Base-by-base conservation (phyloP, 2,329 filamentous ascomycete species). In the Cordyceps javanica region DNA sequence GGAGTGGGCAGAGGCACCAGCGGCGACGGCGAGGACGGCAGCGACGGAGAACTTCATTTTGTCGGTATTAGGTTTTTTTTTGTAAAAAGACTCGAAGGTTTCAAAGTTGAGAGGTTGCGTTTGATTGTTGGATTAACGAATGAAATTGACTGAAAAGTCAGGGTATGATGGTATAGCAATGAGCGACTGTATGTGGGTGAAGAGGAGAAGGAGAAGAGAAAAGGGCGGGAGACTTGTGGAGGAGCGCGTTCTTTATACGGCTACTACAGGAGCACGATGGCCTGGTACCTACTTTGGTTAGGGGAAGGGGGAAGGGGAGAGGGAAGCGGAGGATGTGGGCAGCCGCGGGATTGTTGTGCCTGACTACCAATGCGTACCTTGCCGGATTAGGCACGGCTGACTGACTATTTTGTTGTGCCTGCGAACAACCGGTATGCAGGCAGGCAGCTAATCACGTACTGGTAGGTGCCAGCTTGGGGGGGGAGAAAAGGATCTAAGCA, bases 1-100 rank as follows among this genome's bases (percentile, higher is more conserved):
- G 67, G 68, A 68, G 71, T 77, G 78, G 67, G 75, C 73, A 70
- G 71, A 76, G 74, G 79, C 74, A 65, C 76, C 75, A 66, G 73
- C 74, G 69, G 72, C 77, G 72, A 78, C 75, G 67, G 80, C 79
- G 69, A 80, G 69, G 65, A 81, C 67, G 70, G 76, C 72, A 68
- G 78, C 78, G 70, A 74, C 70, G 69, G 81, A 72, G 81, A 79
- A 85, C 82, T 85, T 82, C 83, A 86, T 86, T 72, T 83, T 85
- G 81, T 76, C 75, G 75, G 75, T 69, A 72, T 75, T 75, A 72
- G 70, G 72, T 28, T 46, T 74, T 70, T 60, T 32, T 32, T 23
- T n/a, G n/a, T n/a, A n/a, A n/a, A n/a, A 60, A 68, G 68, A 70
- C 63, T 67, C 62, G 66, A 70, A 63, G 36, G 30, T 30, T 62